These are phyloP conservation scores for Aleurites moluccanus DNA, from an alignment of 441 rosid genomes.

Conservation along the genomic window DNA sequence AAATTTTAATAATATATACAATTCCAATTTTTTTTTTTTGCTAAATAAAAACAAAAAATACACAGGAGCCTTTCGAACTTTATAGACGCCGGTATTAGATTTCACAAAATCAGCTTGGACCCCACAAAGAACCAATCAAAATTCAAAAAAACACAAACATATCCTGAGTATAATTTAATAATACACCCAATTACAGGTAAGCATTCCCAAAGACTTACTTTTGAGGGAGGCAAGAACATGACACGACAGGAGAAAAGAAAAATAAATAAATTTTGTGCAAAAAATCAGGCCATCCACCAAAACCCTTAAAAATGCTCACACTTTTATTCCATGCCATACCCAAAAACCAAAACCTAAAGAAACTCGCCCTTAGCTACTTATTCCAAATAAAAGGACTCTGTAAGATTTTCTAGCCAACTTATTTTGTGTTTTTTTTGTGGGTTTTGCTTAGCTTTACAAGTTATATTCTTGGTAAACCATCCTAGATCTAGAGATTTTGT, in stretches of 20 bases:
- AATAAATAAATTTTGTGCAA: neutral
- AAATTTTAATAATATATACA: no score
- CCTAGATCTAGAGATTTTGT: conserved; percentile 1
- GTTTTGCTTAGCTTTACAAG: neutral
- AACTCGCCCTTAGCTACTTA: neutral
- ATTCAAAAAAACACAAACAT: no score
- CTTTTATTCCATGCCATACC: neutral
- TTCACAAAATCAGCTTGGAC: neutral
- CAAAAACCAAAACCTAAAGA: neutral
- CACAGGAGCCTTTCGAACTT: no score
- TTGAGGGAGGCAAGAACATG: neutral
- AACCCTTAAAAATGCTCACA: neutral
- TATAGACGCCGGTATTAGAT: no score
- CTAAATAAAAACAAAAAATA: no score
- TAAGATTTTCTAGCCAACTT: neutral
- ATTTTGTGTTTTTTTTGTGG: neutral
- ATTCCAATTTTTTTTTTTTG: no score
- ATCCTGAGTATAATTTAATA: no score
- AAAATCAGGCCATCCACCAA: neutral
- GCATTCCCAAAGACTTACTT: neutral
- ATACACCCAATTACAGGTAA: neutral
- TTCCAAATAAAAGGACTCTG: neutral
- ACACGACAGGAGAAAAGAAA: neutral
- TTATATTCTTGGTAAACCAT: neutral
- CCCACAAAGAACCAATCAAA: neutral